Percentiles rank a stretch among this genome's conserved stretches.
These are phyloP conservation scores for Zizania palustris DNA, from an alignment of 202 grass and related monocot genomes.

Conservation along the genomic window DNA sequence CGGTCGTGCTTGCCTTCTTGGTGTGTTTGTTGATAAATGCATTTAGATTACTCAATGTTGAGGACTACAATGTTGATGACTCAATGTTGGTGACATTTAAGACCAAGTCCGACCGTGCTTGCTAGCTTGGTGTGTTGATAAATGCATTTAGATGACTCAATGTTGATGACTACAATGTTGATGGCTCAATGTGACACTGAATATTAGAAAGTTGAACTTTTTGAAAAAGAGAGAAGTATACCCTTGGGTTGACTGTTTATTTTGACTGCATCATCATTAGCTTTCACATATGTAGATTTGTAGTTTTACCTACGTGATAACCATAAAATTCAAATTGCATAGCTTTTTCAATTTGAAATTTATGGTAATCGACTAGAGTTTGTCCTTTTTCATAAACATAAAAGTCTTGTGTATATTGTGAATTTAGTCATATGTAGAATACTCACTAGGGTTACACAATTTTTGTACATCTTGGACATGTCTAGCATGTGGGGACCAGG, in stretches of 20 bases:
- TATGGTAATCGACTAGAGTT: too few relatives aligned
- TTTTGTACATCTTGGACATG: not conserved
- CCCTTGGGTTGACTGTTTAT: not conserved
- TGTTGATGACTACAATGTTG: too few relatives aligned
- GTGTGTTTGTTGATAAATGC: too few relatives aligned
- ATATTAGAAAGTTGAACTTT: not conserved
- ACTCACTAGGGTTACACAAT: not conserved
- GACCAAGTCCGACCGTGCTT: too few relatives aligned
- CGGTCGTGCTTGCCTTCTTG: too few relatives aligned
- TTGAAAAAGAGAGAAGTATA: not conserved
- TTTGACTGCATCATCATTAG: not conserved
- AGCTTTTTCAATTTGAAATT: too few relatives aligned
- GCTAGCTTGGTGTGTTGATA: too few relatives aligned
- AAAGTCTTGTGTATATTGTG: not conserved
- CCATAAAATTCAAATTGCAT: conserved; percentile 13
- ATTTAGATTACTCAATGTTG: too few relatives aligned
- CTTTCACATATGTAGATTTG: conserved; percentile 8
- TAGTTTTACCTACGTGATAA: not conserved
- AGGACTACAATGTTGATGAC: too few relatives aligned
- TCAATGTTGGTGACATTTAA: too few relatives aligned
- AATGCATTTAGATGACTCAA: too few relatives aligned
- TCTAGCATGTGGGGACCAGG: conserved; percentile 2
- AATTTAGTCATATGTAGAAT: not conserved
- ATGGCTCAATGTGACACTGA: too few relatives aligned
- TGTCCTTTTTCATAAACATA: conserved; percentile 2